Percentiles rank a stretch among this genome's conserved stretches.
Conservation (phyloP, 2,329 filamentous ascomycete species). For the Paracoccidioides brasiliensis region DNA sequence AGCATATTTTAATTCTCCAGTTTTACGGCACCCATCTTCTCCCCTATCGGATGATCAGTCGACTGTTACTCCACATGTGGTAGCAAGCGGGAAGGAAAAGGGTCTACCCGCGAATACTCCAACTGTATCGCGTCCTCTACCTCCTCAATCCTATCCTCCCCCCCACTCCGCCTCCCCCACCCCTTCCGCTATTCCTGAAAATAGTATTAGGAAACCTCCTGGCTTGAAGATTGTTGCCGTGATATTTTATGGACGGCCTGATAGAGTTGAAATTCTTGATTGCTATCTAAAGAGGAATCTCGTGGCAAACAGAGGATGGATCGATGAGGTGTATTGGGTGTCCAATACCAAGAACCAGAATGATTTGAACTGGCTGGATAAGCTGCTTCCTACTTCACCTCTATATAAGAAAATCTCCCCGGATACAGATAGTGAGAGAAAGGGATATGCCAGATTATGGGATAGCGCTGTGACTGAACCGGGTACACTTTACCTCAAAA, state of each 20-base stretch:
- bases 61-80: neutral
- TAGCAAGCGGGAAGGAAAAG: neutral
- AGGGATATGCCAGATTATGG: slow-evolving; percentile 8
- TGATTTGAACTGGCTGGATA: slow-evolving; percentile 26
- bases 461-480: slow-evolving; percentile 10
- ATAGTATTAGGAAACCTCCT: slow-evolving; percentile 18
- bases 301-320: slow-evolving; percentile 26
- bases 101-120: too few relatives aligned
- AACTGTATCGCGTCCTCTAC: too few relatives aligned
- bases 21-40: neutral
- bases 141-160: neutral
- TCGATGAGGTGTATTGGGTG: slow-evolving; percentile 31
- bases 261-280: slow-evolving; percentile 26
- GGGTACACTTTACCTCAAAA: slow-evolving; percentile 29
- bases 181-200: neutral
- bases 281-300: slow-evolving; percentile 33
- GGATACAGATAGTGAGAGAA: neutral
- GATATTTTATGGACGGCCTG: slow-evolving; percentile 25
- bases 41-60: neutral
- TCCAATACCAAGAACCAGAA: slow-evolving; percentile 24
- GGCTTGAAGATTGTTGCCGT: slow-evolving; percentile 27
- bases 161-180: neutral
- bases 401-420: slow-evolving; percentile 17
- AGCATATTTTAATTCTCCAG: neutral
- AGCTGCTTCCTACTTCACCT: slow-evolving; percentile 18